Conservation (phyloP, 208 protist species). For the Hexamita inflata region DNA sequence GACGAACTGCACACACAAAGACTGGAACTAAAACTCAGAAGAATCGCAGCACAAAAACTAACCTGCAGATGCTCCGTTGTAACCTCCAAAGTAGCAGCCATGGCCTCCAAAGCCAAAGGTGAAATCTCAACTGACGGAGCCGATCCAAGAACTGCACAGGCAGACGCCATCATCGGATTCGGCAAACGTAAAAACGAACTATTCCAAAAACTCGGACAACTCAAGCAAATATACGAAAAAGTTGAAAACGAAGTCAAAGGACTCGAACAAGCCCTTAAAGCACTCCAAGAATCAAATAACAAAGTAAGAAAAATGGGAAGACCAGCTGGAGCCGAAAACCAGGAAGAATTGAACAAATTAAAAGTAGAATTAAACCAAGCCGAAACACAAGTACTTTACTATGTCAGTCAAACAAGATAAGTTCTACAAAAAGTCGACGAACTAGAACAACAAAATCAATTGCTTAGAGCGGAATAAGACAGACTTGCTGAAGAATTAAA, state of each 20-base stretch:
- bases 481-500: neutral
- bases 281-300: neutral
- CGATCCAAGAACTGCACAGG: constrained; percentile 14
- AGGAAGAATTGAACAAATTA: neutral
- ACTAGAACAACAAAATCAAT: neutral
- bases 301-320: neutral
- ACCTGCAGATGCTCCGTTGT: neutral
- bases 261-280: constrained; percentile 4
- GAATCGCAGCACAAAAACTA: neutral
- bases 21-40: neutral
- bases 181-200: neutral
- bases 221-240: neutral
- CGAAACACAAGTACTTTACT: constrained; percentile 10
- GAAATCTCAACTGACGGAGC: neutral
- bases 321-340: neutral
- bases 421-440: neutral
- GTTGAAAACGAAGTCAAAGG: constrained; percentile 6
- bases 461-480: neutral
- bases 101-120: neutral
- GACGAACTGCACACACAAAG: neutral
- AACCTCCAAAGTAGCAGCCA: neutral
- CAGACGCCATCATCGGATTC: constrained; percentile 16
- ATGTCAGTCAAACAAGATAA: neutral
- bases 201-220: neutral
- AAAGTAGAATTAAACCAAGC: neutral